phyloP scores from a whole-genome alignment of 768 basidiomycete species.

The Phylloporus rhodoxanthus region DNA sequence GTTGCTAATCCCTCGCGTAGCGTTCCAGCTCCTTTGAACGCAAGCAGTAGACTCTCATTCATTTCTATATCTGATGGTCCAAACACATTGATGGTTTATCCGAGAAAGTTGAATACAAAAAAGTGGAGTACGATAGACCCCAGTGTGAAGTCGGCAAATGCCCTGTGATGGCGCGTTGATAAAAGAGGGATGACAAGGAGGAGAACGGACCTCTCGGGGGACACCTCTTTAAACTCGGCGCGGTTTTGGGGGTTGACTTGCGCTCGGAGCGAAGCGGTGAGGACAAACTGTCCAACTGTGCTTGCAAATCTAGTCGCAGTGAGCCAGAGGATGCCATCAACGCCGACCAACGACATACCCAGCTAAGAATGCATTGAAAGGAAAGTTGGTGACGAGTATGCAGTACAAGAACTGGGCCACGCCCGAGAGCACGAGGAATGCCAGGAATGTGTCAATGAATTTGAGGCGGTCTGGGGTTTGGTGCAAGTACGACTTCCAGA shows the following conservation, averaged over 20 bases:
- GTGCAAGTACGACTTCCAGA: constrained; percentile 73
- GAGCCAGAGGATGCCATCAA: neutral
- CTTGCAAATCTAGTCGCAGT: constrained; percentile 69
- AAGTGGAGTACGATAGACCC: constrained; percentile 97
- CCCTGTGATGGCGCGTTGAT: constrained; percentile 43
- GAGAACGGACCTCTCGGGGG: constrained; percentile 77
- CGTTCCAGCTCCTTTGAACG: constrained; percentile 74
- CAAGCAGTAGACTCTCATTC: constrained; percentile 7
- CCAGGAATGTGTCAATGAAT: constrained; percentile 88
- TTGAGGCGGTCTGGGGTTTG: constrained; percentile 82
- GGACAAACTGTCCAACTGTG: constrained; percentile 93
- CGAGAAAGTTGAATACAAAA: constrained; percentile 98
- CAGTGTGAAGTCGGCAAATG: constrained; percentile 93
- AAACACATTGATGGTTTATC: constrained; percentile 39
- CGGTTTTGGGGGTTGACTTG: constrained; percentile 89
- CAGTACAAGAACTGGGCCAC: constrained; percentile 89
- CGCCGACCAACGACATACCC: constrained; percentile 53
- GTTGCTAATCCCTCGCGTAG: constrained; percentile 32
- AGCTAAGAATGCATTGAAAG: constrained; percentile 95
- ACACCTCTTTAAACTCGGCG: constrained; percentile 80
- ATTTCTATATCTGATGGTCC: constrained; percentile 8
- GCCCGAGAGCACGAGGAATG: constrained; percentile 89
- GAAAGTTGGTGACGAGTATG: constrained; percentile 84
- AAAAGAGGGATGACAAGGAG: neutral
- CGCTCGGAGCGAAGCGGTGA: constrained; percentile 84